Base-by-base conservation (phyloP, 2,329 filamentous ascomycete genomes). In the Lecanoromycetidae sp. region DNA sequence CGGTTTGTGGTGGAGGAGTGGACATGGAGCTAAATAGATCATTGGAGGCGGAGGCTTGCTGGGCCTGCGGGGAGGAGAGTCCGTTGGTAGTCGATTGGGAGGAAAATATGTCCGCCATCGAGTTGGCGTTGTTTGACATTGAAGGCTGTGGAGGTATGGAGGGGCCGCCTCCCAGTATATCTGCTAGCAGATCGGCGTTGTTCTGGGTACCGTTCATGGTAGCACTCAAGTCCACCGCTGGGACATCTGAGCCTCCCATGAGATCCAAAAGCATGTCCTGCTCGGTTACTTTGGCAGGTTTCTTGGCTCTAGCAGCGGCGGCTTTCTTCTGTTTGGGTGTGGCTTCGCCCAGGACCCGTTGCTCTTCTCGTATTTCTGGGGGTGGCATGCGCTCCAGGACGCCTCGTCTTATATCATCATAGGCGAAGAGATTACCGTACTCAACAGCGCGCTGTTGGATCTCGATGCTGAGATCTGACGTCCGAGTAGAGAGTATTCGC, bases 351-450 rank as follows among this genome's bases (percentile, higher is more conserved):
- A 98, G 72, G 3, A 95, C 88, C 51, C 90, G 76, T 46, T 91
- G 90, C 63, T 94, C 87, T 62, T 98, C 91, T 55, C 90, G 87
- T 59, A 98, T 96, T 63, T 96, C 90, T 7, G 91, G 91, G 1
- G 91, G 79, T 6, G 91, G 91, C 93, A 98, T 98, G 64, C 91
- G 93, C 67, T 98, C 91, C 9, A 98, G 71, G 2, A 98, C 91
- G 49, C 91, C 91, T 50, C 77, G 77, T 46, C 90, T 80, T 48
- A 98, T 84, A 51, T 87, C 74, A 56, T 98, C 88, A 58, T 87
- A 87, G 0, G 78, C 77, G 58, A 98, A 96, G n/a, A 98, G 72
- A 59, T 96, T 96, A 49, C 81, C 79, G 59, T 96, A 98, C 63
- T 98, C 91, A 17, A 94, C 88, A 4, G 90, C 84, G 62, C 91